phyloP scores from a whole-genome alignment of 1,284 basidiomycete species.

The Ganoderma sp. region DNA sequence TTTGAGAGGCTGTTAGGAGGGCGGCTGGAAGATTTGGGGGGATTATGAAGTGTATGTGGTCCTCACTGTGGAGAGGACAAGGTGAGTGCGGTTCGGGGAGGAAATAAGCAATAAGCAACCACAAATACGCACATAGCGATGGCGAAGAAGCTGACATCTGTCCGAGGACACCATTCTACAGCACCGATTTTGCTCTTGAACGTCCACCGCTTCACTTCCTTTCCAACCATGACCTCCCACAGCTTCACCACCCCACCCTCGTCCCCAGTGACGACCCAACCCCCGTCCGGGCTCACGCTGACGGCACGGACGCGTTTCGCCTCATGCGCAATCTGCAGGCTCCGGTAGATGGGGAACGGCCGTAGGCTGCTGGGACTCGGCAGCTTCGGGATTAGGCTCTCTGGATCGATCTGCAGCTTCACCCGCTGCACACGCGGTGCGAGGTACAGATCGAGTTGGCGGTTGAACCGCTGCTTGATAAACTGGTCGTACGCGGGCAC shows the following conservation, averaged over 20 bases:
- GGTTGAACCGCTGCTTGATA: conserved; percentile 93
- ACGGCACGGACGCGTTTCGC: conserved; percentile 78
- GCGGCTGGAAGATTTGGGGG: conserved; percentile 76
- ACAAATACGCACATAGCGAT: conserved; percentile 73
- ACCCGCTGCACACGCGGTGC: conserved; percentile 90
- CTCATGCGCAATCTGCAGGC: conserved; percentile 76
- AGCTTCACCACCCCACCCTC: conserved; percentile 88
- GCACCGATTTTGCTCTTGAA: conserved; percentile 83
- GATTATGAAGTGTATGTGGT: conserved; percentile 81
- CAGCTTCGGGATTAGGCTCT: conserved; percentile 93
- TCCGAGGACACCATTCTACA: conserved; percentile 93
- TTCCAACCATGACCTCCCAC: conserved; percentile 94
- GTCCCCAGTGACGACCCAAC: conserved; percentile 92
- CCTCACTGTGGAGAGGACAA: conserved; percentile 59
- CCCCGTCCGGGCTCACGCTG: conserved; percentile 86
- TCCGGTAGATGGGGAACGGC: conserved; percentile 92
- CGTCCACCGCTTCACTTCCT: conserved; percentile 90
- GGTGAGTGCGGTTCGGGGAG: background rate
- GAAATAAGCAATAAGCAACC: conserved; percentile 10
- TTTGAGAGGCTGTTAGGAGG: conserved; percentile 65
- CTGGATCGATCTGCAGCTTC: conserved; percentile 91
- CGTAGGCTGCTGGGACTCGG: conserved; percentile 91
- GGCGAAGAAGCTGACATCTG: conserved; percentile 82
- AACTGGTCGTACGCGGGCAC: conserved; percentile 94
- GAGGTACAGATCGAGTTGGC: conserved; percentile 96